phyloP scores from a whole-genome alignment of 306 rosid genomes.

The Gastrolobium villosum region DNA sequence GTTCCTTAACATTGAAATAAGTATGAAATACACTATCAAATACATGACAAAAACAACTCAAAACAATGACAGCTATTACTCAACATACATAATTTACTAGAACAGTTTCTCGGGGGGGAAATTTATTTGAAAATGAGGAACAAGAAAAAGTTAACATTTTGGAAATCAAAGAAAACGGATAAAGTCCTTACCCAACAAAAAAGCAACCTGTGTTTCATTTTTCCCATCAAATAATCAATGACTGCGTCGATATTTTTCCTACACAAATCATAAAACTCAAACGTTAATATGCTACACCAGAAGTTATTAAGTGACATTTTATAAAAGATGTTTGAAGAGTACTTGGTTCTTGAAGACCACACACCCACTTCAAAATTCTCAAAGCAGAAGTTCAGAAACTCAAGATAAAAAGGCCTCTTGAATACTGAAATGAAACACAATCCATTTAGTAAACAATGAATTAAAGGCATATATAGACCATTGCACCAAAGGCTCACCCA shows the following conservation, averaged over 20 bases:
- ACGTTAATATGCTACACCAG: constrained; percentile 6
- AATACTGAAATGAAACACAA: constrained; percentile 68
- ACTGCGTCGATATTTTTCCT: constrained; percentile 65
- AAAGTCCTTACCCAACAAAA: constrained; percentile 83
- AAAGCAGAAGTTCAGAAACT: constrained; percentile 88
- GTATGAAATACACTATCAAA: not conserved
- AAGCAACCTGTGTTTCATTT: constrained; percentile 67
- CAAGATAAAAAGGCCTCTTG: constrained; percentile 81
- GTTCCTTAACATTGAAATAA: not conserved
- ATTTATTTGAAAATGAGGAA: constrained; percentile 26
- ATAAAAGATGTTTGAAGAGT: constrained; percentile 48
- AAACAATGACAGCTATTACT: not conserved
- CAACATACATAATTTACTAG: not conserved
- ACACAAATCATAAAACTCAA: constrained; percentile 41
- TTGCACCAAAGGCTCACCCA: not conserved
- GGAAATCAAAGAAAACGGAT: constrained; percentile 6
- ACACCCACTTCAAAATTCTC: constrained; percentile 86
- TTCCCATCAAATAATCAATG: constrained; percentile 71
- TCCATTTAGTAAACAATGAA: constrained; percentile 27
- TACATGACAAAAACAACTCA: not conserved
- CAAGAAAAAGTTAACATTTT: not conserved
- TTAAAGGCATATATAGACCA: not conserved
- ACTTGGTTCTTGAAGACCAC: constrained; percentile 92
- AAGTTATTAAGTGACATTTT: not conserved
- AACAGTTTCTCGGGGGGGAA: constrained; percentile 16